Percentiles rank a stretch among this genome's conserved stretches.
Evolutionary conservation across 306 rosid genomes (phyloP).

Genomic region (Inga laurina): DNA sequence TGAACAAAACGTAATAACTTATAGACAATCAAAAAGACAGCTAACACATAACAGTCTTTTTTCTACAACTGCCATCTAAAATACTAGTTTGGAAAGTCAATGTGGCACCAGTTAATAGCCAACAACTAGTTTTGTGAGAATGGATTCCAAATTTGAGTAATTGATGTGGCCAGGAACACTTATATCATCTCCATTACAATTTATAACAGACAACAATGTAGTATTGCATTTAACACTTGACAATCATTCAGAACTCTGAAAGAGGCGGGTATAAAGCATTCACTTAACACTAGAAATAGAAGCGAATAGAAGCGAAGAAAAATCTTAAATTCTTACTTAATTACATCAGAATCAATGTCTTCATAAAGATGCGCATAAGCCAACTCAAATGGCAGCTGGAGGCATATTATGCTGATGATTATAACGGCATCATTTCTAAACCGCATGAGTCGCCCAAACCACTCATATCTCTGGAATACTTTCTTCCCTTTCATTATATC

Average conservation of each 20-base stretch:
- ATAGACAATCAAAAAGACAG: not conserved
- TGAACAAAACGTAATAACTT: not conserved
- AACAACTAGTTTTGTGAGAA: not conserved
- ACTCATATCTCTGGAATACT: conserved; percentile 74
- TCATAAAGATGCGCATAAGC: conserved; percentile 94
- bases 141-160: not conserved
- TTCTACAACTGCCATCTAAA: conserved; percentile 11
- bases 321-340: conserved; percentile 61
- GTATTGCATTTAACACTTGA: not conserved
- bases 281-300: conserved; percentile 21
- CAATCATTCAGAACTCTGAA: not conserved
- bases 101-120: not conserved
- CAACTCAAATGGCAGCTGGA: conserved; percentile 95
- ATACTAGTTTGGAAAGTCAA: conserved; percentile 11
- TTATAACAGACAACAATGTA: conserved; percentile 1
- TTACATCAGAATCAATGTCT: conserved; percentile 57
- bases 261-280: conserved; percentile 16
- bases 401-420: conserved; percentile 88
- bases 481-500: conserved; percentile 67
- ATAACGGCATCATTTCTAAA: conserved; percentile 84
- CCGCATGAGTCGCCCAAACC: conserved; percentile 84
- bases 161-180: not conserved
- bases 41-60: not conserved
- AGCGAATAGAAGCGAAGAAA: conserved; percentile 27
- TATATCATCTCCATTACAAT: not conserved